These are phyloP conservation scores for Diutina ranongensis DNA, from an alignment of 1,139 yeast species.

Conservation along the genomic window DNA sequence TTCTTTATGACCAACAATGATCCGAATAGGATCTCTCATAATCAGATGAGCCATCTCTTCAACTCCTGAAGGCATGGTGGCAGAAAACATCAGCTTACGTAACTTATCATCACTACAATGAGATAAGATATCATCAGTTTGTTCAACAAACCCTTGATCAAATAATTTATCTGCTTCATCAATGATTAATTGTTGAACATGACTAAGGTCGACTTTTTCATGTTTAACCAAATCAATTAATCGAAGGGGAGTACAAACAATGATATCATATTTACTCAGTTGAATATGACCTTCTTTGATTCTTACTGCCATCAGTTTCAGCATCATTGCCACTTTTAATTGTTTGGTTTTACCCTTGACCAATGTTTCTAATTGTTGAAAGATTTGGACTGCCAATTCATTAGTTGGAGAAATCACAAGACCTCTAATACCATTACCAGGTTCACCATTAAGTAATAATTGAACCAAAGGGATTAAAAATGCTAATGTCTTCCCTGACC, in stretches of 20 bases:
- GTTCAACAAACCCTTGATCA: conserved; percentile 83
- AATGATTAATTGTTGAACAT: conserved; percentile 63
- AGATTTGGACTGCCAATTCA: conserved; percentile 81
- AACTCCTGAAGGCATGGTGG: conserved; percentile 89
- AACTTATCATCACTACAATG: conserved; percentile 46
- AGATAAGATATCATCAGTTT: conserved; percentile 75
- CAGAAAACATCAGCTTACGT: conserved; percentile 77
- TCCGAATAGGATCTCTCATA: conserved; percentile 76
- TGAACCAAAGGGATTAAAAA: conserved; percentile 77
- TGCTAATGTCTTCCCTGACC: conserved; percentile 88
- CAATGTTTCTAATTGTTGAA: conserved; percentile 52
- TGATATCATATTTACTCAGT: conserved; percentile 59
- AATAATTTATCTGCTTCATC: conserved; percentile 96
- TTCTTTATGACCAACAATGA: conserved; percentile 88
- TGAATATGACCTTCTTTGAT: conserved; percentile 45
- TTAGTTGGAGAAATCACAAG: conserved; percentile 81
- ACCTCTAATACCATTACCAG: conserved; percentile 50
- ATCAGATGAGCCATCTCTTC: conserved; percentile 81
- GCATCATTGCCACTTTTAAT: conserved; percentile 14
- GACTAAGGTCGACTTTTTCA: conserved; percentile 44
- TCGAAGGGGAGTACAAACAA: conserved; percentile 83
- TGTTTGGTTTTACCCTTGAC: conserved; percentile 60
- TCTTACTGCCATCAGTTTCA: conserved; percentile 37
- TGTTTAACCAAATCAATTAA: conserved; percentile 66
- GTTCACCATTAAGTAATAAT: conserved; percentile 20